Conservation (phyloP, 202 grass and related monocot species). For the Dendrocalamus latiflorus region DNA sequence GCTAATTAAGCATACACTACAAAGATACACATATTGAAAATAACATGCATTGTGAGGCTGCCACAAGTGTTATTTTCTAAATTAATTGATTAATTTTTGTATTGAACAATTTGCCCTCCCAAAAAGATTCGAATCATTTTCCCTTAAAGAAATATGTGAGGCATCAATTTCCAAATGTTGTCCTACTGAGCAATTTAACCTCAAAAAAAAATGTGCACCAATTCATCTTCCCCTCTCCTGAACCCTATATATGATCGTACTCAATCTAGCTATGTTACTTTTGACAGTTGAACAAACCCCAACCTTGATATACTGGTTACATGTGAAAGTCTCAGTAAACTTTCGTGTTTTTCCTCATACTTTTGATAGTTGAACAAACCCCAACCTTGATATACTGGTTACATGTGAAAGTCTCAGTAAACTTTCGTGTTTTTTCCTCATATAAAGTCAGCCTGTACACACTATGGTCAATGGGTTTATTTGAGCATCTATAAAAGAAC, state of each 20-base stretch:
- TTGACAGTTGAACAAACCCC: background rate
- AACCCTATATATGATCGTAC: background rate
- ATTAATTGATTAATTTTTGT: too few species aligned
- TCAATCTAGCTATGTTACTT: background rate
- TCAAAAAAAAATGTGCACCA: background rate
- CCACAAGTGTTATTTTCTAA: too few species aligned
- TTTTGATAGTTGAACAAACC: background rate
- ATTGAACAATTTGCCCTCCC: too few species aligned
- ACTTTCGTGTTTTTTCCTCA: background rate
- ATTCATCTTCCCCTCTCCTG: background rate
- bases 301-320: background rate
- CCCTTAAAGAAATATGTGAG: background rate
- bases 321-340: background rate
- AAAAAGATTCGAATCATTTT: too few species aligned
- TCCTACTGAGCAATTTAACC: background rate
- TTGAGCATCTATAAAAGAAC: background rate
- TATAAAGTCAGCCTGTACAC: background rate
- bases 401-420: background rate
- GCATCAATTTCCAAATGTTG: background rate
- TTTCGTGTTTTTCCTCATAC: background rate
- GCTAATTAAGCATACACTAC: too few species aligned
- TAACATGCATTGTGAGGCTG: too few species aligned
- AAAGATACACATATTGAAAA: too few species aligned
- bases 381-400: background rate
- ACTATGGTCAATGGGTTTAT: background rate